Base-by-base conservation (phyloP, 2,329 filamentous ascomycete species). In the Fusarium guadeloupense region DNA sequence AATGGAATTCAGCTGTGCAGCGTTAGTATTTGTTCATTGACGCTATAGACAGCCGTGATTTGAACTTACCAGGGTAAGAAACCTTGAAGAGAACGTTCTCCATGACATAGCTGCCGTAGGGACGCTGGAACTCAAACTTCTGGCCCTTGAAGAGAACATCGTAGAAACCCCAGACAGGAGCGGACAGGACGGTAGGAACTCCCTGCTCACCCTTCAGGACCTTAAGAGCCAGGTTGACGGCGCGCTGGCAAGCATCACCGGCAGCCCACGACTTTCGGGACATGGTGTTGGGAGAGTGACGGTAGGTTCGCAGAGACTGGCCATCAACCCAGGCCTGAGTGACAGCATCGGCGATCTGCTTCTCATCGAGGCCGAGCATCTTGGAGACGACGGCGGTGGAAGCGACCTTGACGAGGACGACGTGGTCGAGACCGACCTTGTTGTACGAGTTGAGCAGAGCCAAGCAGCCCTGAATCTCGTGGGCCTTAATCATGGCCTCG, bases 61-160 rank as follows among this genome's bases (percentile, higher is more conserved):
- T 30, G 10, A 31, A 76, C 85, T 76, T 82, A 92, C 91, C 91
- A 74, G 94, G 94, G 77, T 97, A 98, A 39, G 95, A 99, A 59
- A 99, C 95, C 87, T 99, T 99, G 89, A 99, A 99, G 64, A 99
- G 88, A 59, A 99, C 93, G 74, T 98, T 99, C 87, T 99, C 95
- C 95, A 99, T 99, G 68, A 99, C 95, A 78, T 99, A 99, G 83
- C 91, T 96, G 75, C 93, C 94, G 75, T 99, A 99, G 55, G 89
- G 88, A 62, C 95, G 89, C 84, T 98, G 94, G 85, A 97, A 99
- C 77, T 93, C 83, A 76, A 99, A 99, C 79, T 91, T 91, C 72
- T 96, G 92, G 80, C 93, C 93, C 82, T 93, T 92, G 85, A 98
- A 99, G 64, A 96, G 86, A 66, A 98, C 93, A 75, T 99, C 95